These are phyloP conservation scores for Phaeosphaeriaceae sp. DNA, from an alignment of 2,329 filamentous ascomycete species.

Conservation along the genomic window DNA sequence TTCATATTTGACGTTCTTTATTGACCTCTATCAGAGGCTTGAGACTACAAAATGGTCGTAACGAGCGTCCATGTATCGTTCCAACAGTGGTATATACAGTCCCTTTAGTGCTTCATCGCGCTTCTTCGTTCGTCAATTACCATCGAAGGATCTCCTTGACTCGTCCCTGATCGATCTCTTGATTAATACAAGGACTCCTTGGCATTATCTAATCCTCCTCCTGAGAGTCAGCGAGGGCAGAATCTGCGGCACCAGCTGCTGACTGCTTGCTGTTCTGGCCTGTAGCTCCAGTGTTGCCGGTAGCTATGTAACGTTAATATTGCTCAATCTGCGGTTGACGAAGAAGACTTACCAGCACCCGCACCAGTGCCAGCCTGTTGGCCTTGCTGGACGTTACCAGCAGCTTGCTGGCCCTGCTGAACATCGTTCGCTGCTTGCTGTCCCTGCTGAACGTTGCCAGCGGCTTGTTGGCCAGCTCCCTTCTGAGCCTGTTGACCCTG, in stretches of 20 bases:
- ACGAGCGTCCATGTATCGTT: not conserved
- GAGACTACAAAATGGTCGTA: not conserved
- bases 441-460: constrained; percentile 6
- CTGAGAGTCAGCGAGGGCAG: constrained; percentile 20
- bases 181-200: too few species aligned
- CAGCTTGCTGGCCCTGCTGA: constrained; percentile 6
- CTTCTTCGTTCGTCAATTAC: not conserved
- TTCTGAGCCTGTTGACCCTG: constrained; percentile 1
- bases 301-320: not conserved
- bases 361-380: not conserved
- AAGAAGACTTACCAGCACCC: not conserved
- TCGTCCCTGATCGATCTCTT: too few species aligned
- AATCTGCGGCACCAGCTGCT: constrained; percentile 14
- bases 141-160: too few species aligned
- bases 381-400: constrained; percentile 5
- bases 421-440: too few species aligned
- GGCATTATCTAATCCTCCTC: constrained; percentile 21
- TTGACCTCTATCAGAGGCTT: not conserved
- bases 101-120: not conserved
- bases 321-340: not conserved
- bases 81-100: not conserved
- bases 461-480: constrained; percentile 10
- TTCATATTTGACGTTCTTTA: not conserved
- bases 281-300: constrained; percentile 8
- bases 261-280: constrained; percentile 4